Percentiles rank a stretch among this genome's conserved stretches.
phyloP scores from a whole-genome alignment of 345 rosid genomes.

The Microthlaspi erraticum region DNA sequence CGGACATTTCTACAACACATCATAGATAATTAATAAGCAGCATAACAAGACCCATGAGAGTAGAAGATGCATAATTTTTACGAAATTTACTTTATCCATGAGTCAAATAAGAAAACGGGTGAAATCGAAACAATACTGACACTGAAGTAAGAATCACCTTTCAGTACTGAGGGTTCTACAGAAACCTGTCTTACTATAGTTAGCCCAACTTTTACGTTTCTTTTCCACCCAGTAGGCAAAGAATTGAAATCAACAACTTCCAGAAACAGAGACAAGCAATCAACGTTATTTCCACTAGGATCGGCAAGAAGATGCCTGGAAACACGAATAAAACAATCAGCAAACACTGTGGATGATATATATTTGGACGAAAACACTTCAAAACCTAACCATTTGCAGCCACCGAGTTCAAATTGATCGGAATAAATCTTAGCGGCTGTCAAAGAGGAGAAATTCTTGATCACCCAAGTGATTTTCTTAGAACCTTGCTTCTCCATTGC shows the following conservation, averaged over 20 bases:
- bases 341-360: neutral
- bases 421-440: neutral
- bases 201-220: slow-evolving; percentile 51
- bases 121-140: neutral
- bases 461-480: slow-evolving; percentile 18
- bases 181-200: slow-evolving; percentile 67
- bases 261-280: slow-evolving; percentile 68
- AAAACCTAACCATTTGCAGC: slow-evolving; percentile 19
- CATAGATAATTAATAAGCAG: too few relatives aligned
- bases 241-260: slow-evolving; percentile 59
- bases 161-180: slow-evolving; percentile 30
- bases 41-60: too few relatives aligned
- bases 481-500: slow-evolving; percentile 11
- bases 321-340: neutral
- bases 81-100: too few relatives aligned
- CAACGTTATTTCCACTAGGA: slow-evolving; percentile 14
- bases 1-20: too few relatives aligned
- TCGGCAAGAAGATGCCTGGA: slow-evolving; percentile 47
- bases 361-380: neutral
- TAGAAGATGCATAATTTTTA: too few relatives aligned
- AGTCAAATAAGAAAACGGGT: too few relatives aligned
- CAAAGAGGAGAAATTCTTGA: slow-evolving; percentile 8
- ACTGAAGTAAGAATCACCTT: neutral
- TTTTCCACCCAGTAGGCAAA: slow-evolving; percentile 76
- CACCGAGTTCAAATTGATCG: slow-evolving; percentile 4